These are phyloP conservation scores for Geotrichum candidum DNA, from an alignment of 1,139 yeast species.

Conservation along the genomic window DNA sequence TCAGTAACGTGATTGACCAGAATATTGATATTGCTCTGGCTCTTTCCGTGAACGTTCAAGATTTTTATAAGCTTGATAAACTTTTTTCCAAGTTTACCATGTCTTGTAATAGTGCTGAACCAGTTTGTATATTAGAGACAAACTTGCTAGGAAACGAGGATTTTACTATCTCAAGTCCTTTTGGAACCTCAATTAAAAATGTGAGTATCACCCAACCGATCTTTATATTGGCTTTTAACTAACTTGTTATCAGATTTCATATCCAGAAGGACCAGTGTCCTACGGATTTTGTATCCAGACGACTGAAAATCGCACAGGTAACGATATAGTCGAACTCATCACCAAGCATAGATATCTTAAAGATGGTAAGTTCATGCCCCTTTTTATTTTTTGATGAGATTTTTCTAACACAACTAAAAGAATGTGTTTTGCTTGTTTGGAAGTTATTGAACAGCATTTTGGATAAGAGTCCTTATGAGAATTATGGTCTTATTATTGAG, in stretches of 20 bases:
- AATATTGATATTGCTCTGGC: slow-evolving; percentile 36
- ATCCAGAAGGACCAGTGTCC: slow-evolving; percentile 64
- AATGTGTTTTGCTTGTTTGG: slow-evolving; percentile 7
- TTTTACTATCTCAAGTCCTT: slow-evolving; percentile 39
- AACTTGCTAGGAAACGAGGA: slow-evolving; percentile 39
- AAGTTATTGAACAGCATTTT: slow-evolving; percentile 22
- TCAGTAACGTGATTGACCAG: slow-evolving; percentile 20
- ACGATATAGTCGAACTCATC: slow-evolving; percentile 19
- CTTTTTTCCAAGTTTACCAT: slow-evolving; percentile 64
- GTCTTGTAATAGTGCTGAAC: slow-evolving; percentile 51
- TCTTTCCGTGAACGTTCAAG: slow-evolving; percentile 72
- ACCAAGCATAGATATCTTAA: slow-evolving; percentile 23
- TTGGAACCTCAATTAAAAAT: slow-evolving; percentile 23
- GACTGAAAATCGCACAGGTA: slow-evolving; percentile 12
- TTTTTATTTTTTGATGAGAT: neutral
- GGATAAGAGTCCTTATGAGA: slow-evolving; percentile 32
- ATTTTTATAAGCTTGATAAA: slow-evolving; percentile 52
- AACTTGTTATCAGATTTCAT: slow-evolving; percentile 41
- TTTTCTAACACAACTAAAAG: neutral
- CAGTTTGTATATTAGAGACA: slow-evolving; percentile 49
- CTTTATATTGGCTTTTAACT: neutral
- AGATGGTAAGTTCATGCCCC: slow-evolving; percentile 21
- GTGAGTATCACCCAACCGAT: slow-evolving; percentile 3
- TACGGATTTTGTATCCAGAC: slow-evolving; percentile 49
- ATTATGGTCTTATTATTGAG: slow-evolving; percentile 11